Percentiles rank a stretch among this genome's conserved stretches.
Conservation (phyloP, 108 stramenopile species). For the Pseudonitzschia multistriata region DNA sequence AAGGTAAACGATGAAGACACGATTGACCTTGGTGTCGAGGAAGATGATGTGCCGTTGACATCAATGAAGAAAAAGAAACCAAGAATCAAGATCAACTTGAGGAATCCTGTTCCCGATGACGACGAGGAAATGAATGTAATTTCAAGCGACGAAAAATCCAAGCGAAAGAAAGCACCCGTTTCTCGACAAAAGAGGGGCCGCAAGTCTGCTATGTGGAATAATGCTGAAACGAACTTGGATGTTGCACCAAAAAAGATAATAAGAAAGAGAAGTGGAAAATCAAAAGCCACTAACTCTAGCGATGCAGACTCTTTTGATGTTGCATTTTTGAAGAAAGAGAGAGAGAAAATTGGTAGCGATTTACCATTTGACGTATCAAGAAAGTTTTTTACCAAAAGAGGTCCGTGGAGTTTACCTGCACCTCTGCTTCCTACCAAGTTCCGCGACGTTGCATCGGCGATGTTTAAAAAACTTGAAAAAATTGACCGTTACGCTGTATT, state of each 20-base stretch:
- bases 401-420: constrained; percentile 65
- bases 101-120: not conserved
- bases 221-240: not conserved
- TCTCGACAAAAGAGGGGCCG: constrained; percentile 9
- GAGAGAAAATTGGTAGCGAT: constrained; percentile 36
- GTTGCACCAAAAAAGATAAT: not conserved
- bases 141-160: constrained; percentile 5
- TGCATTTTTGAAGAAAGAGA: constrained; percentile 36
- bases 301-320: constrained; percentile 36
- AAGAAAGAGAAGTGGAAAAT: not conserved
- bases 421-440: constrained; percentile 42
- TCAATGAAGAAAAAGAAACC: constrained; percentile 49
- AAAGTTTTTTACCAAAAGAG: constrained; percentile 39
- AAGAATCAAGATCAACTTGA: constrained; percentile 52
- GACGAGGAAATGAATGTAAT: constrained; percentile 9
- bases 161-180: not conserved
- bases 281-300: not conserved
- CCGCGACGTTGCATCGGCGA: constrained; percentile 58
- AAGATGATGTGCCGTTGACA: constrained; percentile 33
- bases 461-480: constrained; percentile 49
- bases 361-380: constrained; percentile 56
- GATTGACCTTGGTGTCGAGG: constrained; percentile 29
- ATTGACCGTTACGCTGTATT: constrained; percentile 70
- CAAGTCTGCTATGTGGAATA: not conserved
- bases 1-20: constrained; percentile 16